Base-by-base conservation (phyloP, 139 green algal species). In the Deuterostichococcus epilithicus region DNA sequence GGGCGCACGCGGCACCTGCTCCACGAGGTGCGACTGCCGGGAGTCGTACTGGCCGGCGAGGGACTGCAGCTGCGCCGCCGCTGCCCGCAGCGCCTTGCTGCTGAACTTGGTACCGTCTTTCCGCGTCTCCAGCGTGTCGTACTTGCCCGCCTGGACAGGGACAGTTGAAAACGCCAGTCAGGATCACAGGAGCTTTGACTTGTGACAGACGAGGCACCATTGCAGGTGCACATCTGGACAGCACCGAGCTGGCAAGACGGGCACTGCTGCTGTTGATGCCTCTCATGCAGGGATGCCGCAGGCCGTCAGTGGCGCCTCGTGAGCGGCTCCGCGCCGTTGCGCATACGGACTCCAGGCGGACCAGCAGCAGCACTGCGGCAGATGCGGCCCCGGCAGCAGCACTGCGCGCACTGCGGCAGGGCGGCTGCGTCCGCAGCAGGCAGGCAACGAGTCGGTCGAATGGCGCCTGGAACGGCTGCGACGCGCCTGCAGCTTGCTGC, bases 51-150 rank as follows among this genome's bases (percentile, higher is more conserved):
- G 75, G 0, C 70, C 78, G 1, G 80, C 82, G 3, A 93, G 69
- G 36, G 82, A 80, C 69, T 87, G 78, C 68, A 97, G 86, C 23
- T 78, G 73, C 68, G 92, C 79, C 10, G 94, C 94, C 18, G 90
- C 86, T 15, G 82, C 73, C 47, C 85, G 80, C 42, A 98, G 86
- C 25, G 82, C 68, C 58, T 81, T 77, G 85, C 83, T 97, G 32
- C 92, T 96, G 91, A 99, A 99, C 87, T 97, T 97, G 63, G 90
- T 90, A 65, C 95, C 96, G 79, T 99, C 95, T 87, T 98, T 98
- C 75, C 90, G 86, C 26, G 90, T 94, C 82, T 97, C 92, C 30
- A 98, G 80, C 68, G 88, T 85, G 18, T 83, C 79, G 89, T 97
- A 98, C 37, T 79, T 88, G 42, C 69, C 47, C 22, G 47, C n/a